Base-by-base conservation (phyloP, 176 grass and related monocot genomes). In the Ananas comosus region DNA sequence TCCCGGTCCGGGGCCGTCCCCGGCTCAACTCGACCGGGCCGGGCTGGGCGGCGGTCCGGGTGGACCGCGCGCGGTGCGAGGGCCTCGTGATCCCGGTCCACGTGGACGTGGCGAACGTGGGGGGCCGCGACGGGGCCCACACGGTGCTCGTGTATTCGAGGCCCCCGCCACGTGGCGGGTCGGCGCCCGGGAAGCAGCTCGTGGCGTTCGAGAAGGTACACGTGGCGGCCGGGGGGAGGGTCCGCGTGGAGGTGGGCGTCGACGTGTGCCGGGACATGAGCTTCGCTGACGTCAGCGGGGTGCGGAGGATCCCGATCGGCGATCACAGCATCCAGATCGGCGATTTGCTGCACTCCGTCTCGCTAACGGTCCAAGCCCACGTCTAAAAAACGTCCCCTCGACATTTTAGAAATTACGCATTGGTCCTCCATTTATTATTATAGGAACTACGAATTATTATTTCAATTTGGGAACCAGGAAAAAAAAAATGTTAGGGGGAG, bases 161-260 rank as follows among this genome's bases (percentile, higher is more conserved):
- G 1, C 68, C 79, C 3, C 83, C 91, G 3, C 83, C 91, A 2
- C 2, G 18, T 0, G 66, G 64, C 10, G 70, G 77, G 57, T 63
- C 77, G 6, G 67, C 86, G 17, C 70, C 92, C 0, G 70, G n/a
- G 1, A 69, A 66, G 73, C 86, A 88, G 17, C 82, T 90, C 4
- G 84, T 97, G 54, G 89, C 82, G 12, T 97, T 97, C 48, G 86
- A 97, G 78, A 97, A 97, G 74, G 86, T 92, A 18, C 80, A 80
- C 17, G 68, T 92, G 47, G 50, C 59, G 0, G 80, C 89, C 10
- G 84, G 84, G 2, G 65, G 77, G n/a, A 58, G 64, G 11, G 84
- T 80, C 13, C 72, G 84, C 18, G 89, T 90, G 14, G 54, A 79
- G 65, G 64, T 97, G 80, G 77, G n/a, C 42, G 16, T 97, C 11